Evolutionary conservation across 331 rosid species (phyloP).

Genomic region (Rhamnella rubrinervis): DNA sequence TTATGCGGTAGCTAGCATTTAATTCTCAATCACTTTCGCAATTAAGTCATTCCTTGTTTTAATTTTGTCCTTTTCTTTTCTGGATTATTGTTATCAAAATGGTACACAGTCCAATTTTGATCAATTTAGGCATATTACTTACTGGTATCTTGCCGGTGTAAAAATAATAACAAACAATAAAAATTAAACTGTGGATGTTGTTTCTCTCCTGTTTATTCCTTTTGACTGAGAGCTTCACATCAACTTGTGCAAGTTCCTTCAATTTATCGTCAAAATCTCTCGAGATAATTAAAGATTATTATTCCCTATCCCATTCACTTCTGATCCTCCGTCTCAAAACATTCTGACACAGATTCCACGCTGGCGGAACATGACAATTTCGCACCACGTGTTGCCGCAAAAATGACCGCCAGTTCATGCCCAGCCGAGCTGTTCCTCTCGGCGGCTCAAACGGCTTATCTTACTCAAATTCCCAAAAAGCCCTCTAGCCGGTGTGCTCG

Average conservation of each 20-base stretch:
- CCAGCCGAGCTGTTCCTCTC: conserved; percentile 8
- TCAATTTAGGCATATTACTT: background rate
- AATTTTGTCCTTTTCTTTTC: background rate
- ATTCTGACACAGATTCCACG: conserved; percentile 30
- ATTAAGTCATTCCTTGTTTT: background rate
- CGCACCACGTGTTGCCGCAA: conserved; percentile 31
- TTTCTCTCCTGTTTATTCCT: background rate
- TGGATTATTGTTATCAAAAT: background rate
- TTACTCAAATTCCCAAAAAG: background rate
- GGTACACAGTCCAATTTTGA: conserved; percentile 7
- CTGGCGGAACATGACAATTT: conserved; percentile 25
- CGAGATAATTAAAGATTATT: background rate
- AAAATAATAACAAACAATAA: no score
- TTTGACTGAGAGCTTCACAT: conserved; percentile 34
- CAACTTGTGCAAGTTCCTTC: conserved; percentile 5
- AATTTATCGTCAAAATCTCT: conserved; percentile 18
- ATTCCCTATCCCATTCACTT: background rate
- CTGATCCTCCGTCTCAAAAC: conserved; percentile 12
- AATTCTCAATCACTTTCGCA: conserved; percentile 14
- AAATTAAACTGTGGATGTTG: background rate
- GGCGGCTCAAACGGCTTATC: conserved; percentile 24
- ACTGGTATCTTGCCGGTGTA: no score
- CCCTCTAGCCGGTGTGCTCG: background rate
- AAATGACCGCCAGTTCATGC: conserved; percentile 15
- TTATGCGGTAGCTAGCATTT: background rate